phyloP scores from a whole-genome alignment of 2,329 filamentous ascomycete genomes.

The Pestalotiopsis sp. region DNA sequence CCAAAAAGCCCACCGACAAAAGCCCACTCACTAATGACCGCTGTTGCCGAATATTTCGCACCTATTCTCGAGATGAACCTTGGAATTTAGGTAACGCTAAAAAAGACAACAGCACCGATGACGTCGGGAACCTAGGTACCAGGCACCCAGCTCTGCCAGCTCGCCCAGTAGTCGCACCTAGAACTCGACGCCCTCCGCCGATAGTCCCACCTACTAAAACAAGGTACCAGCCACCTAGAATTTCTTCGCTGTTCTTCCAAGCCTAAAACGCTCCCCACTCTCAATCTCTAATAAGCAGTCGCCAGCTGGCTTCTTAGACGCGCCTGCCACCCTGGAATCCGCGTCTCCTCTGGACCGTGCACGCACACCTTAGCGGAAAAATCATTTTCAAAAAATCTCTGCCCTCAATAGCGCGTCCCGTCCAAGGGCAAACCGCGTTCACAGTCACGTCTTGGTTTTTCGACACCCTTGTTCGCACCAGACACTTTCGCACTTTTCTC shows the following conservation, averaged over 20 bases:
- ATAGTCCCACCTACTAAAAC: neutral
- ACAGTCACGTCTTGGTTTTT: neutral
- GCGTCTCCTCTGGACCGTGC: no score
- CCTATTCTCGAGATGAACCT: neutral
- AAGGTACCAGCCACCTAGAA: neutral
- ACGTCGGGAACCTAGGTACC: neutral
- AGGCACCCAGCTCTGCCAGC: neutral
- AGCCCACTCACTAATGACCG: neutral
- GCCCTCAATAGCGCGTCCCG: no score
- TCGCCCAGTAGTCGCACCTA: no score
- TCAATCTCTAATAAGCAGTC: neutral
- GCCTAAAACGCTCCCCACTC: neutral
- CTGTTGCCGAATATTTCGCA: neutral
- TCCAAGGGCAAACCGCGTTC: neutral
- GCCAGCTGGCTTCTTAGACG: neutral
- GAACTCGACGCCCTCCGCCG: neutral
- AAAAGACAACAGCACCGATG: neutral
- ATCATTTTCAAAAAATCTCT: no score
- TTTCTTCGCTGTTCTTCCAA: neutral
- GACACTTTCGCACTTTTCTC: conserved; percentile 1
- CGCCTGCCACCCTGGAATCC: no score
- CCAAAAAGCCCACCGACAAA: neutral
- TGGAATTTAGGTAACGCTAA: neutral
- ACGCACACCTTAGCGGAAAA: no score
- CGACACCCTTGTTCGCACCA: neutral